Evolutionary conservation across 2,329 filamentous ascomycete species (phyloP), one percentile per base, ranked within the genome.

Genomic region (Phoma herbarum): DNA sequence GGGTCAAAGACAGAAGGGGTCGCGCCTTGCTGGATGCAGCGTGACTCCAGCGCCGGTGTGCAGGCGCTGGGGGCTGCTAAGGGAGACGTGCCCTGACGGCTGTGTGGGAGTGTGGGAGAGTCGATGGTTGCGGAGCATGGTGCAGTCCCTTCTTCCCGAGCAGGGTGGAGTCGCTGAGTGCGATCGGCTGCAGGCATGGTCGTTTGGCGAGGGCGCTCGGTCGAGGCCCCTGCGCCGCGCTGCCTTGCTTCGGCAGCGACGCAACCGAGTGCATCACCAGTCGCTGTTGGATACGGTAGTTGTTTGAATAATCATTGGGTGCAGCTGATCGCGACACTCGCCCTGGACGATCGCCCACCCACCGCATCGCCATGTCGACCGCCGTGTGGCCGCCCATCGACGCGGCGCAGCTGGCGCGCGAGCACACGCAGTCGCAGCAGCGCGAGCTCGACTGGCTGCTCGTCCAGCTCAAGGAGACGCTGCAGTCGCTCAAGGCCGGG

Each of bases 401-500:
- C 20, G 75, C 80, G 29, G 79, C 81, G 49, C 77, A 82, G 62
- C 78, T 88, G 52, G 77, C 78, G 59, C 75, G 75, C 61, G 84
- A 85, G 69, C 83, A 85, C 69, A 81, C 84, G 57, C 77, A 76
- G 41, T 82, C 84, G 35, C 75, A 85, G 76, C 78, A 80, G 52
- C 80, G 79, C 60, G 88, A 90, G 77, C 81, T 90, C 33, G 80
- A 84, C 77, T 90, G 88, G 88, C 82, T 90, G 28, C 80, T 90
- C 20, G 75, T 78, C 18, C 83, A 86, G 39, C 78, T 90, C 46
- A 85, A 87, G 70, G 84, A 86, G 50, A 88, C 86, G 25, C 79
- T 90, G 49, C 80, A 80, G 52, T 84, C 86, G 16, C 77, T 90
- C 60, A 87, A 88, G 69, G 83, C 85, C 63, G 92, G 92, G 59